Conservation (phyloP, 768 basidiomycete species). For the Rhodotorula graminis region DNA sequence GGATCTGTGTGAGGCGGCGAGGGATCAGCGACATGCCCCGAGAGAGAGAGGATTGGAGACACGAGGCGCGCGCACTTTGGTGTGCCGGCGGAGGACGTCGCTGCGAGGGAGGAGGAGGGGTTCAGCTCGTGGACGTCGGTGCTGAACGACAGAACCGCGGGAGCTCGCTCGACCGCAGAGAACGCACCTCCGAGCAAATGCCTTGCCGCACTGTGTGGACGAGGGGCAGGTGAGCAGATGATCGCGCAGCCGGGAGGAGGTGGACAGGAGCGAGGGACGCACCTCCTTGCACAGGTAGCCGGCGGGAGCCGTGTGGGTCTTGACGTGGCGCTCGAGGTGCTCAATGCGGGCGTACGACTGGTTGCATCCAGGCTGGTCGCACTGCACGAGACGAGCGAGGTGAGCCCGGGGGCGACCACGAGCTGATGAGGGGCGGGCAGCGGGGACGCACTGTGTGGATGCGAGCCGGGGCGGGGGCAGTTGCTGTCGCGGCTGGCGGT, state of each 20-base stretch:
- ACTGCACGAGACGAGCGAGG: not conserved
- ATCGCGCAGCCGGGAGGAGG: not conserved
- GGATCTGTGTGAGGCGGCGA: not conserved
- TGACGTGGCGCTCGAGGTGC: not conserved
- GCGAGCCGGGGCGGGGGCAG: no score
- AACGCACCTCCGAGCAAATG: not conserved
- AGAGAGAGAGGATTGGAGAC: not conserved
- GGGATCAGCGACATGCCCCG: not conserved
- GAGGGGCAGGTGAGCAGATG: not conserved
- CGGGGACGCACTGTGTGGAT: not conserved
- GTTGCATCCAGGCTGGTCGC: not conserved
- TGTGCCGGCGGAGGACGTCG: not conserved
- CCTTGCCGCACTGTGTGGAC: not conserved
- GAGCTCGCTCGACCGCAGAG: accelerated
- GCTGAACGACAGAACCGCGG: not conserved
- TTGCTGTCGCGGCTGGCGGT: no score
- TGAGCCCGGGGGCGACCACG: not conserved
- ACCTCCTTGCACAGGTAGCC: not conserved
- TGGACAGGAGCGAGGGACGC: not conserved
- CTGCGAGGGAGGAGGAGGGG: not conserved
- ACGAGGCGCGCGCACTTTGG: not conserved
- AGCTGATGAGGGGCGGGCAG: not conserved
- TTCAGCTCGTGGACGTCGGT: not conserved
- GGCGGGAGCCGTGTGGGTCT: not conserved
- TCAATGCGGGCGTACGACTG: not conserved